phyloP scores from a whole-genome alignment of 1,284 basidiomycete genomes.

The Ceratobasidium papillatum region DNA sequence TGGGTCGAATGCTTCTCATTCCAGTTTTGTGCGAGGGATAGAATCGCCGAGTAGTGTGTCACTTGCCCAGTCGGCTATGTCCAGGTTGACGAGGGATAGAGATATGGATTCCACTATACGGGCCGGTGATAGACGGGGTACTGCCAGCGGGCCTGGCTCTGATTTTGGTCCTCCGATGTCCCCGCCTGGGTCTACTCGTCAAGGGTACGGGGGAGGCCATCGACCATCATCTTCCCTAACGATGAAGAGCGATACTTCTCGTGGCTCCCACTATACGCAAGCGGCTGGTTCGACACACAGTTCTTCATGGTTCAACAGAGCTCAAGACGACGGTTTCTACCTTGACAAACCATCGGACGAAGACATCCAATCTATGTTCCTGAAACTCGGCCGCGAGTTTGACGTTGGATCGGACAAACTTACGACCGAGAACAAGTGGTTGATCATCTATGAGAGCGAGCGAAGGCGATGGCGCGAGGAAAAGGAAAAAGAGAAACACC shows the following conservation, averaged over 20 bases:
- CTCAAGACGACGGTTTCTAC: constrained; percentile 65
- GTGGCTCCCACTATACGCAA: constrained; percentile 67
- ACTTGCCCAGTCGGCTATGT: constrained; percentile 14
- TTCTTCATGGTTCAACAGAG: constrained; percentile 51
- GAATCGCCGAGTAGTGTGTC: constrained; percentile 13
- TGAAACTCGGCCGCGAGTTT: constrained; percentile 68
- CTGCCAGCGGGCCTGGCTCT: constrained; percentile 23
- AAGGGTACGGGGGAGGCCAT: constrained; percentile 18
- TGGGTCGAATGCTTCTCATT: constrained; percentile 16
- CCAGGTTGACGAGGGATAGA: constrained; percentile 37
- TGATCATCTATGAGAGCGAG: constrained; percentile 86
- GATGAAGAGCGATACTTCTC: constrained; percentile 65
- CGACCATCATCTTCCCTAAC: constrained; percentile 66
- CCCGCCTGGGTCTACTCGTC: constrained; percentile 27
- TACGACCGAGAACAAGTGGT: constrained; percentile 89
- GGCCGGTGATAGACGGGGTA: constrained; percentile 21
- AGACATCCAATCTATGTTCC: constrained; percentile 80
- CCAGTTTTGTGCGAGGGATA: constrained; percentile 22
- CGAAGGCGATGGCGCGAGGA: constrained; percentile 82
- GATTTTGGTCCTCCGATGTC: constrained; percentile 38
- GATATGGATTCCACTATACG: constrained; percentile 39
- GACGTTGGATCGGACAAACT: constrained; percentile 54
- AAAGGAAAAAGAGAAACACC: constrained; percentile 63
- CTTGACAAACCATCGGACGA: constrained; percentile 76
- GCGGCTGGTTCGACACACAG: constrained; percentile 64